phyloP scores from a whole-genome alignment of 495 filamentous ascomycete species.

The Evansstolkia leycettana region DNA sequence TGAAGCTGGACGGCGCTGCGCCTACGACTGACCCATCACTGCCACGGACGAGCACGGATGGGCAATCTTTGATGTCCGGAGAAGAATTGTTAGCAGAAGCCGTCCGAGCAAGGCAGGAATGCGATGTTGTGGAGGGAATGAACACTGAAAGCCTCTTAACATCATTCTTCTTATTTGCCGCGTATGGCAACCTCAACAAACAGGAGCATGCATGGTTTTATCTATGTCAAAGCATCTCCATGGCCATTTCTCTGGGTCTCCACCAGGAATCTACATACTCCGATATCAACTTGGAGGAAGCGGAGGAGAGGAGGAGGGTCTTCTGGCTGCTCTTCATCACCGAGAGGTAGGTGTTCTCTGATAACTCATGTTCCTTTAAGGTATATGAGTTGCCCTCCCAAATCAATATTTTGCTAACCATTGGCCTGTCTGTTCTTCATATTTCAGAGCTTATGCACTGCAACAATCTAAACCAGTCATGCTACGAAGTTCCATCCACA shows the following conservation, averaged over 20 bases:
- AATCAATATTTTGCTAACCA: too few species aligned
- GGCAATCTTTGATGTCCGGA: conserved; percentile 28
- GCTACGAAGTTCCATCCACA: conserved; percentile 36
- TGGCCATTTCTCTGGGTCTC: conserved; percentile 46
- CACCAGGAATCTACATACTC: conserved; percentile 43
- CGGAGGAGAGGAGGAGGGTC: conserved; percentile 39
- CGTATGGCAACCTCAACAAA: conserved; percentile 52
- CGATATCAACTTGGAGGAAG: conserved; percentile 30
- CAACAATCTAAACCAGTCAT: conserved; percentile 44
- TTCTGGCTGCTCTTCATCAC: conserved; percentile 57
- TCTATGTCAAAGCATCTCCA: conserved; percentile 47
- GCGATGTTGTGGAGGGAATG: conserved; percentile 52
- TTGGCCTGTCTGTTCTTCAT: background rate
- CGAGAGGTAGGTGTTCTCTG: conserved; percentile 40
- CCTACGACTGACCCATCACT: conserved; percentile 40
- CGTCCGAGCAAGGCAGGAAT: conserved; percentile 59
- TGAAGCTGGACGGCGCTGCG: conserved; percentile 43
- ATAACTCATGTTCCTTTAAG: too few species aligned
- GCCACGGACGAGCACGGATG: conserved; percentile 37
- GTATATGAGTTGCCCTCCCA: too few species aligned
- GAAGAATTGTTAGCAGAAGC: conserved; percentile 59
- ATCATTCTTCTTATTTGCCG: conserved; percentile 70
- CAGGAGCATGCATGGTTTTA: conserved; percentile 49
- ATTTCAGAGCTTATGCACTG: conserved; percentile 29
- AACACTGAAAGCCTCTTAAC: conserved; percentile 58